Evolutionary conservation across 805 yeast species (phyloP), one percentile per base, ranked within the genome.

Genomic region (Candida parachauliodes): DNA sequence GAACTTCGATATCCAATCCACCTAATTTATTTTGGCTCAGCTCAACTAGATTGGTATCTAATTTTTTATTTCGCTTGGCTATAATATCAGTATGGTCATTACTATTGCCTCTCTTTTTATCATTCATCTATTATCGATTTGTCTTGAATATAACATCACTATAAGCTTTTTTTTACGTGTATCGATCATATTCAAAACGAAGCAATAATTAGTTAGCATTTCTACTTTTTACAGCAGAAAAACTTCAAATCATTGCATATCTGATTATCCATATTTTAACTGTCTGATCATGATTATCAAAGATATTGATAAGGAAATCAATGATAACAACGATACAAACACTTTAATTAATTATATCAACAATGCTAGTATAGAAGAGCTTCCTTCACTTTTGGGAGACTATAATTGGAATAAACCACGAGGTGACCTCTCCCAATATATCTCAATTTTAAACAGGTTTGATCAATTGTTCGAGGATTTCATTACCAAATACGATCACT

Each of bases 391-490:
- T 28, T 51, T 79, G 36, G 51, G 52, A 10, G 64, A 74, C 42
- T 48, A 67, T 42, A 53, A 49, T 12, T 81, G 88, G 88, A 73
- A 72, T 21, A 62, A 80, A 17, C 81, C 87, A 7, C 68, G 78
- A 43, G 85, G 83, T 25, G 83, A 86, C 48, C 59, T 91, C 23
- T 73, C 72, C 43, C 81, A 80, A 42, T 89, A 95, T 93, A 75
- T 85, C 20, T 74, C 82, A 0, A 77, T 86, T 1, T 65, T 91
- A 48, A 83, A 88, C 56, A 68, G 81, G 48, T 77, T 89, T 51
- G 96, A 89, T 54, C 71, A 66, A 9, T 70, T 86, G 5, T 62
- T 86, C 37, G 83, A 79, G 36, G 48, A 51, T 3, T 62, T 73
- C 16, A 72, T 83, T 11, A 60, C 60, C 6, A 76, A 76, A 43